These are phyloP conservation scores for Cutaneotrichosporon cutaneum DNA, from an alignment of 1,284 basidiomycete genomes.

Conservation along the genomic window DNA sequence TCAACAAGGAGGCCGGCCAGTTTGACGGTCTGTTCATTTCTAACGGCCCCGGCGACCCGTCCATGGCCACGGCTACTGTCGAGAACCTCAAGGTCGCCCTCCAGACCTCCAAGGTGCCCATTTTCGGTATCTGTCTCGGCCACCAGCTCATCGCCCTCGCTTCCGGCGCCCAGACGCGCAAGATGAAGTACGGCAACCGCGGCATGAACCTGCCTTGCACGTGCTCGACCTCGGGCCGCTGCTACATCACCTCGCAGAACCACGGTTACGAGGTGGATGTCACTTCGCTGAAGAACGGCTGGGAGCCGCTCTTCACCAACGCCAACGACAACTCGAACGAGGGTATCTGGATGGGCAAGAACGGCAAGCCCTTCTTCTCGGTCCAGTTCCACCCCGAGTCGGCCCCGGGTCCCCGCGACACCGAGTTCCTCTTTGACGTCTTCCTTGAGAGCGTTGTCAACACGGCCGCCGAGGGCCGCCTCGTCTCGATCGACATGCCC, in stretches of 20 bases:
- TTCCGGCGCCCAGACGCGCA: conserved; percentile 87
- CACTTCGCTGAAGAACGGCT: conserved; percentile 72
- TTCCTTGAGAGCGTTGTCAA: conserved; percentile 87
- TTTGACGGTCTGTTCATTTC: conserved; percentile 97
- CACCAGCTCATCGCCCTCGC: conserved; percentile 96
- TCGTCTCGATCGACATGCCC: conserved; percentile 78
- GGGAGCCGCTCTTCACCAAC: conserved; percentile 94
- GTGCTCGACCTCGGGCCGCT: conserved; percentile 86
- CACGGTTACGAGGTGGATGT: conserved; percentile 97
- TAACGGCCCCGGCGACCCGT: conserved; percentile 97
- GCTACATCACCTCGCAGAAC: conserved; percentile 99
- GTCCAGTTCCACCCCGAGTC: conserved; percentile 99
- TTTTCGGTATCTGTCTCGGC: conserved; percentile 98
- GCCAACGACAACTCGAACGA: conserved; percentile 98
- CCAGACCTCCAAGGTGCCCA: conserved; percentile 71
- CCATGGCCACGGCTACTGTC: conserved; percentile 75
- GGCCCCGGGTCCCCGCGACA: conserved; percentile 96
- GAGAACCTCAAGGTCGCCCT: conserved; percentile 70
- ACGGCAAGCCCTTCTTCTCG: conserved; percentile 82
- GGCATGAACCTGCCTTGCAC: conserved; percentile 99
- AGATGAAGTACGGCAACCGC: conserved; percentile 99
- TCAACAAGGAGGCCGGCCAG: conserved; percentile 70
- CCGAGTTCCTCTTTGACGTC: conserved; percentile 97
- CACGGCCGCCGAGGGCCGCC: conserved; percentile 66
- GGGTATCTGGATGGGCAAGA: conserved; percentile 88